Evolutionary conservation across 345 rosid species (phyloP), one percentile per base, ranked within the genome.

Genomic region (Odontarrhena argentea): DNA sequence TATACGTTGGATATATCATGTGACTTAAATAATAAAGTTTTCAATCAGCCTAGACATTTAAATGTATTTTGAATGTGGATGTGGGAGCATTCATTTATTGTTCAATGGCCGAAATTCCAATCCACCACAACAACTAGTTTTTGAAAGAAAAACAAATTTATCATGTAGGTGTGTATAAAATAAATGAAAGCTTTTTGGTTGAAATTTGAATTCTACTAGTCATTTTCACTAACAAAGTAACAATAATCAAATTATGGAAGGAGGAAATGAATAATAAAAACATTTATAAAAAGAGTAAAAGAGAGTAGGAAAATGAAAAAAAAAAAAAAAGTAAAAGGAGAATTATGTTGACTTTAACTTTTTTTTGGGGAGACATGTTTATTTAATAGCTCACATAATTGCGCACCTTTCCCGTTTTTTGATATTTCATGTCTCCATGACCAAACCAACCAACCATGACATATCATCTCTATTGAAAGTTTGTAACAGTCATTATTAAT

Each of bases 371-470:
- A 41, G 65, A 71, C 76, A 48, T 55, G 26, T 63, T 47, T 71
- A 50, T 63, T 63, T 63, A 62, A 48, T 55, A 56, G 65, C 58
- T 71, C 45, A 56, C 37, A 71, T 71, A 38, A 55, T 63, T 64
- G 63, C 30, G 54, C 30, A 55, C 44, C 70, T 71, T 71, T 71
- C 36, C 76, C 70, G 51, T 38, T 48, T 64, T 71, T 71, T 63
- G 30, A 71, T 63, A 63, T 56, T 63, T 56, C 58, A 48, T 71
- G 76, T 71, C 76, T 56, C 70, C 53, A 55, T 56, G 70, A 63
- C 58, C 45, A 48, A 63, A 32, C 36, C 36, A 32, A 32, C 36
- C 32, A 28, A 28, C 32, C 32, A 28, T 2, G 5, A 69, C 37
- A 40, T 46, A 38, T 25, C 28, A 45, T 56, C 35, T 46, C 37